phyloP scores from a whole-genome alignment of 2,329 filamentous ascomycete species.

The Botryotinia calthae region DNA sequence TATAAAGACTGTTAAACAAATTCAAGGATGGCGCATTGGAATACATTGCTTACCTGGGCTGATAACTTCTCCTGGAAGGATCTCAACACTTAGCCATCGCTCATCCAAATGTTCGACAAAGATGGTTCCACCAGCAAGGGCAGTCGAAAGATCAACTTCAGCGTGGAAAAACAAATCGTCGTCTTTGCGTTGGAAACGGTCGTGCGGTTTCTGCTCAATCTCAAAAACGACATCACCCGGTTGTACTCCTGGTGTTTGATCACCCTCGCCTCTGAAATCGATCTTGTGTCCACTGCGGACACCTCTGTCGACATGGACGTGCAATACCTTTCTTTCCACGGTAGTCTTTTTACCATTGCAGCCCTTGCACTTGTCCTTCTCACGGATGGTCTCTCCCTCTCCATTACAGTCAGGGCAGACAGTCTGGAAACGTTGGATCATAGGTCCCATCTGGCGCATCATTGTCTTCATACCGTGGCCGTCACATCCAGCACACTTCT shows the following conservation, averaged over 20 bases:
- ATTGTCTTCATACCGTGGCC: slow-evolving; percentile 99
- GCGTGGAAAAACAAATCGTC: slow-evolving; percentile 95
- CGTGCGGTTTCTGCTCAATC: slow-evolving; percentile 98
- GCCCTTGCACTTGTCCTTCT: slow-evolving; percentile 96
- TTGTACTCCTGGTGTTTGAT: slow-evolving; percentile 89
- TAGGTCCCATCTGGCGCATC: slow-evolving; percentile 99
- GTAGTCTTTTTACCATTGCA: slow-evolving; percentile 98
- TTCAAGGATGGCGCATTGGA: slow-evolving; percentile 21
- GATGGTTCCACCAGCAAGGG: slow-evolving; percentile 85
- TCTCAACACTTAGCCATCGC: slow-evolving; percentile 90
- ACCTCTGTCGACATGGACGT: slow-evolving; percentile 95
- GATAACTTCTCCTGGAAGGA: slow-evolving; percentile 92
- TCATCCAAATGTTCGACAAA: slow-evolving; percentile 97
- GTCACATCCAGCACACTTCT: slow-evolving; percentile 86
- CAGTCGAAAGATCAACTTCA: slow-evolving; percentile 93
- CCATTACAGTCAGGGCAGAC: slow-evolving; percentile 98
- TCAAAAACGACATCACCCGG: slow-evolving; percentile 97
- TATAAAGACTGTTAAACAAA: slow-evolving; percentile 42
- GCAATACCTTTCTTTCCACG: slow-evolving; percentile 95
- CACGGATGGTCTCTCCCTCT: slow-evolving; percentile 93
- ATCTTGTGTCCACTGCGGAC: slow-evolving; percentile 94
- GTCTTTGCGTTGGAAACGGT: slow-evolving; percentile 91
- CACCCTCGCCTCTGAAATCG: slow-evolving; percentile 94
- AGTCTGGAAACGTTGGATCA: slow-evolving; percentile 99
- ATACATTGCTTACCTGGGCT: slow-evolving; percentile 66